Base-by-base conservation (phyloP, 139 green algal species). In the Eudorina sp. region DNA sequence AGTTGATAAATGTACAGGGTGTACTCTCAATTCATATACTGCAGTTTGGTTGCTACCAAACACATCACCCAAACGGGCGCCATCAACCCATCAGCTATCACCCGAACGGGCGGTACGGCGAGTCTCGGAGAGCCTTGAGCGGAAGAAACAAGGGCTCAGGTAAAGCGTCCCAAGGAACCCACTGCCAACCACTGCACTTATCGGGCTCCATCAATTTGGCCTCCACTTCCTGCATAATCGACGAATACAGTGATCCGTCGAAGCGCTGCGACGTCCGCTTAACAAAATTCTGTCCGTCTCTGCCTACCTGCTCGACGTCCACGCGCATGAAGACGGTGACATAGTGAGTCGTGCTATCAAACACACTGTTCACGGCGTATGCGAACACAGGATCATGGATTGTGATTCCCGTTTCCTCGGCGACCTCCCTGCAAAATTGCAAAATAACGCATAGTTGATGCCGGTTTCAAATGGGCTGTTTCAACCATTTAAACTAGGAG, bases 321-420 rank as follows among this genome's bases (percentile, higher is more conserved):
- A 60, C 80, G 0, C 75, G 53, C 85, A 94, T 92, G 75, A 96
- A 96, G 0, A 95, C 79, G 2, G 93, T 94, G 7, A 96, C 92
- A 34, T 95, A 95, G 74, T 96, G 94, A 9, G 55, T 74, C 0
- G 78, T 66, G 21, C 29, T 60, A 36, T 74, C n/a, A 27, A 92
- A 92, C 3, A 95, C 76, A 23, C 45, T 75, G 75, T 93, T 94
- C 3, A 89, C 82, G 6, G 89, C 80, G 9, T 88, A 88, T 14
- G 74, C 81, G 53, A 94, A 92, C 0, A 60, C 40, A 18, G 81
- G 64, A 4, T 77, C 34, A 1, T 1, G 4, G 11, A 93, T 41
- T 0, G 53, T 0, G 0, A 95, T 41, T 9, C 90, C 92, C 64
- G 88, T 93, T 60, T 95, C 92, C 69, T 95, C 92, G 23, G 86